Evolutionary conservation across 495 filamentous ascomycete genomes (phyloP).

Genomic region (Chaetomium cochliodes): DNA sequence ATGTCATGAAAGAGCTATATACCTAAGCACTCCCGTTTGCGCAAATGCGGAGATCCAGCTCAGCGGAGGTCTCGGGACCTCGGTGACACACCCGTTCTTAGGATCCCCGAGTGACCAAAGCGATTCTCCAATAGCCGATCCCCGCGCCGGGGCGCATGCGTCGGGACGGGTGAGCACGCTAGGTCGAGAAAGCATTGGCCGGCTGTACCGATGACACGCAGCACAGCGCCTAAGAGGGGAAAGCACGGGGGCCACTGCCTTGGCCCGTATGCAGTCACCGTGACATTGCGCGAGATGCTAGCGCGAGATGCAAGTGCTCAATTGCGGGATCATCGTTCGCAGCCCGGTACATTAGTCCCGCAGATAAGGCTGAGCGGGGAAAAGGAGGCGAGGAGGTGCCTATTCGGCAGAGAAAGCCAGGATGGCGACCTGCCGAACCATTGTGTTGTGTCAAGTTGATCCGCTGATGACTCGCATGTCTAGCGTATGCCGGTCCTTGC

Average conservation of each 20-base stretch:
- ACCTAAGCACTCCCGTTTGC: slow-evolving; percentile 25
- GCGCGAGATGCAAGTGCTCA: slow-evolving; percentile 30
- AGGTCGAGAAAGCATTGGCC: slow-evolving; percentile 23
- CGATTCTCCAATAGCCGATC: slow-evolving; percentile 34
- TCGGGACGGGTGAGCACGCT: slow-evolving; percentile 20
- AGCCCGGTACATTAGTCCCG: not conserved
- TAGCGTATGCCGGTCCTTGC: not conserved
- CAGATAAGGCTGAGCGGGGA: slow-evolving; percentile 28
- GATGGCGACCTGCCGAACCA: not conserved
- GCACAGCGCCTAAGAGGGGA: slow-evolving; percentile 19
- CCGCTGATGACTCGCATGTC: slow-evolving; percentile 2
- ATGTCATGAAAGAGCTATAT: slow-evolving; percentile 20
- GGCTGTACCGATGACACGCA: slow-evolving; percentile 30
- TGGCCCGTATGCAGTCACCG: slow-evolving; percentile 18
- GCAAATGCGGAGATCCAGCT: slow-evolving; percentile 37
- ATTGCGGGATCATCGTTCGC: slow-evolving; percentile 22
- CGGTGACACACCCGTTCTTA: slow-evolving; percentile 22
- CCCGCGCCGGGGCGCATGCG: slow-evolving; percentile 19
- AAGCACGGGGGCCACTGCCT: slow-evolving; percentile 19
- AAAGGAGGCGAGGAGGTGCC: slow-evolving; percentile 4
- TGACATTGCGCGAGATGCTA: slow-evolving; percentile 16
- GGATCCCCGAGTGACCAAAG: slow-evolving; percentile 17
- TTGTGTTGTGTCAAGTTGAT: not conserved
- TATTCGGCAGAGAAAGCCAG: not conserved
- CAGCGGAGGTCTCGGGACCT: slow-evolving; percentile 12